Conservation (phyloP, 306 rosid species). For the Abrus precatorius region DNA sequence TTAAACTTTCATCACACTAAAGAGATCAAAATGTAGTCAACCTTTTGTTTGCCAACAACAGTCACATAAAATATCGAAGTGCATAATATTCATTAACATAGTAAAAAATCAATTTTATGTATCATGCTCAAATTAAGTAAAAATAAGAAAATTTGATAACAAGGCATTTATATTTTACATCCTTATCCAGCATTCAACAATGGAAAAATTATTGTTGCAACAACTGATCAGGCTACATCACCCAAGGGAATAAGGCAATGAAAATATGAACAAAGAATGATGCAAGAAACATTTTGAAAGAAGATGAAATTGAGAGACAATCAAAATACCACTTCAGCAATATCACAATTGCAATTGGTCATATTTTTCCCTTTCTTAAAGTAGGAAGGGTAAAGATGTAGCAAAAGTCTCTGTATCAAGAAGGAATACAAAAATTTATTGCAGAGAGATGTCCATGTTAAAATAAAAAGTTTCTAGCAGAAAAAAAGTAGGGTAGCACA, state of each 20-base stretch:
- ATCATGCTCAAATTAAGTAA: conserved; percentile 2
- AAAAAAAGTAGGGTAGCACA: neutral
- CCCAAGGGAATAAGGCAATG: conserved; percentile 15
- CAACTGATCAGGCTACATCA: neutral
- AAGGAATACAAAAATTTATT: conserved; percentile 5
- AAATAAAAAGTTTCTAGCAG: neutral
- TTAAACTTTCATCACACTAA: conserved; percentile 13
- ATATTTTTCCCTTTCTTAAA: neutral
- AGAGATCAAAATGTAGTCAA: conserved; percentile 1
- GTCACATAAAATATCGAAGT: neutral
- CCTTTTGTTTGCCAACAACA: conserved; percentile 12
- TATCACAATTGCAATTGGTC: neutral
- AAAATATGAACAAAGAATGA: neutral
- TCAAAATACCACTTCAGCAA: conserved; percentile 1
- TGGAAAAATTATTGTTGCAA: neutral
- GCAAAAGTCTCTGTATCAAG: conserved; percentile 13
- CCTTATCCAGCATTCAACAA: neutral
- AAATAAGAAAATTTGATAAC: neutral
- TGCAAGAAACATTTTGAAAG: conserved; percentile 7
- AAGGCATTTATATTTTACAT: conserved; percentile 22
- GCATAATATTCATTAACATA: neutral
- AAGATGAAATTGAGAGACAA: neutral
- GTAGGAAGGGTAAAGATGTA: neutral
- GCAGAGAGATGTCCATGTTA: neutral
- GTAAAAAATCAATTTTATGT: neutral